phyloP scores from a whole-genome alignment of 2,329 filamentous ascomycete species.

The Trichophyton simii region DNA sequence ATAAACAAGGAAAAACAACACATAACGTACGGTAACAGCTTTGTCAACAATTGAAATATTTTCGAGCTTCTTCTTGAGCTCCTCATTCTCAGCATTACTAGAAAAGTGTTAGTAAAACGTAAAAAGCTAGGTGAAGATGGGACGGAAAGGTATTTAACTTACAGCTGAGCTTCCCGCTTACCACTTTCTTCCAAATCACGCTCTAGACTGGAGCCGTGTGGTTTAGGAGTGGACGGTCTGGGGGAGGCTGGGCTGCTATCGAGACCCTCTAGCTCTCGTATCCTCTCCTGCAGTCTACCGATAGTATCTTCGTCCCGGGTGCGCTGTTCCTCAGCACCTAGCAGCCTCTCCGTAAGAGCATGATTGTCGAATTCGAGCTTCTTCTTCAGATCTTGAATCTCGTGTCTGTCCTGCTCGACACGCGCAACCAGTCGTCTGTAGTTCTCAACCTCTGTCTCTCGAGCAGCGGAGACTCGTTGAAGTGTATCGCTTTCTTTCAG shows the following conservation, averaged over 20 bases:
- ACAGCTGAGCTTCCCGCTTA: constrained; percentile 29
- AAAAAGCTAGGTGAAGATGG: background rate
- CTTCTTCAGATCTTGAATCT: constrained; percentile 37
- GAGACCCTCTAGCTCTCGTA: constrained; percentile 31
- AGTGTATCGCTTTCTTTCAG: constrained; percentile 34
- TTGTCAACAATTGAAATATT: constrained; percentile 19
- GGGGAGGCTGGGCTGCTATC: constrained; percentile 30
- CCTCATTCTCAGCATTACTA: constrained; percentile 32
- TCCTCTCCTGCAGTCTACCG: constrained; percentile 31
- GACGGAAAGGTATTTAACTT: constrained; percentile 11
- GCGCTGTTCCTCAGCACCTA: constrained; percentile 33
- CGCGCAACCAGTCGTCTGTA: constrained; percentile 35
- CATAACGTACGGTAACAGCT: background rate
- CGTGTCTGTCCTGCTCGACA: constrained; percentile 37
- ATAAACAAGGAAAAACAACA: background rate
- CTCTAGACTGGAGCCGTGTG: constrained; percentile 27
- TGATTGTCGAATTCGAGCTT: constrained; percentile 39
- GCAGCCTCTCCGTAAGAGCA: constrained; percentile 32
- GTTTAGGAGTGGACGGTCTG: constrained; percentile 27
- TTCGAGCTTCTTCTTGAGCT: constrained; percentile 22
- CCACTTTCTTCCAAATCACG: constrained; percentile 33
- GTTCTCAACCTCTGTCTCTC: constrained; percentile 31
- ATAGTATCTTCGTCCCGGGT: constrained; percentile 31
- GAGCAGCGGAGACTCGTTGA: constrained; percentile 29
- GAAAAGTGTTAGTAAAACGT: constrained; percentile 14